Percentiles rank a stretch among this genome's conserved stretches.
phyloP scores from a whole-genome alignment of 2,329 filamentous ascomycete species.

The Monosporascus sp. region DNA sequence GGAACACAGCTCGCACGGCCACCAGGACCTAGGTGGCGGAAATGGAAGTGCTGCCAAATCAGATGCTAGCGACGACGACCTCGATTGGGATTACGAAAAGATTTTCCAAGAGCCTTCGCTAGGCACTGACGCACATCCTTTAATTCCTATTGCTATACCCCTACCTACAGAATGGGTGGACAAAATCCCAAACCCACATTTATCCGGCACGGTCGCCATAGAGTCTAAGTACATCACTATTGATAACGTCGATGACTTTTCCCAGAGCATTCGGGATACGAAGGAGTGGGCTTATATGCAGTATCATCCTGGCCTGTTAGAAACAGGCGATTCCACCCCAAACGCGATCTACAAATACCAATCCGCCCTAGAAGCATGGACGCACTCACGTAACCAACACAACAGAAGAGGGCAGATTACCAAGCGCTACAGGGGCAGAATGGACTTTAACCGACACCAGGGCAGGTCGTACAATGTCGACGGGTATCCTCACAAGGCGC shows the following conservation, averaged over 20 bases:
- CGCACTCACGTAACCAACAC: conserved; percentile 3
- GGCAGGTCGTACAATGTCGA: not conserved
- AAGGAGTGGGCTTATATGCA: conserved; percentile 24
- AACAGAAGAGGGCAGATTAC: not conserved
- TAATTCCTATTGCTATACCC: conserved; percentile 25
- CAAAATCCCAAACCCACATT: conserved; percentile 24
- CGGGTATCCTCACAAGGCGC: not conserved
- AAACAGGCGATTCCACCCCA: conserved; percentile 5
- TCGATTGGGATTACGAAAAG: conserved; percentile 17
- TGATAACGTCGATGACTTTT: conserved; percentile 26
- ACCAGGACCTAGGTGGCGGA: not conserved
- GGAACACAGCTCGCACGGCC: too few species aligned
- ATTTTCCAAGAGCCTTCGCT: conserved; percentile 20
- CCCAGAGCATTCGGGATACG: conserved; percentile 24
- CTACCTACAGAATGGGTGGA: conserved; percentile 24
- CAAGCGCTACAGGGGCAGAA: not conserved
- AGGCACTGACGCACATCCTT: conserved; percentile 19
- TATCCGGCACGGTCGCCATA: conserved; percentile 23
- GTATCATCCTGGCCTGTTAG: conserved; percentile 22
- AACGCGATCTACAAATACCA: conserved; percentile 1
- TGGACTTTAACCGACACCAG: not conserved
- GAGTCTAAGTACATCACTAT: conserved; percentile 24
- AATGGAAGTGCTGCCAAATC: not conserved
- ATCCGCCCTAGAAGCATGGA: conserved; percentile 1
- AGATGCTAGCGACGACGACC: conserved; percentile 10